These are phyloP conservation scores for Xylaria sp. DNA, from an alignment of 2,329 filamentous ascomycete species.

Conservation along the genomic window DNA sequence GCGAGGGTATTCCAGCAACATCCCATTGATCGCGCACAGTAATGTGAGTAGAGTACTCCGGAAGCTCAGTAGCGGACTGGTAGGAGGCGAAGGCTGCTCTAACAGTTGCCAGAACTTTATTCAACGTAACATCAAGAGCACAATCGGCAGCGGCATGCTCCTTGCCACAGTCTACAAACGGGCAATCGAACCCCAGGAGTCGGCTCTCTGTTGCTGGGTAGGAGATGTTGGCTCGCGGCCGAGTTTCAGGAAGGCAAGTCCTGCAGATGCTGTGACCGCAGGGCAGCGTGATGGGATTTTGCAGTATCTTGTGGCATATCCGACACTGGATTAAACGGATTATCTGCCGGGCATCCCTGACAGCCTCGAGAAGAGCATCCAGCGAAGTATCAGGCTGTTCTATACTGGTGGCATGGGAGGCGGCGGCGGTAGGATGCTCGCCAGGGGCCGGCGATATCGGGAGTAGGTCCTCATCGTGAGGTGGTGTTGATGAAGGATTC, in stretches of 20 bases:
- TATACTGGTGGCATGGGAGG: constrained; percentile 29
- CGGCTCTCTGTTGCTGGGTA: constrained; percentile 75
- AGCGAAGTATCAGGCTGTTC: constrained; percentile 30
- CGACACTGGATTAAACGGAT: constrained; percentile 80
- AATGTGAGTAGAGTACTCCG: constrained; percentile 48
- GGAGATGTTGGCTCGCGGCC: constrained; percentile 71
- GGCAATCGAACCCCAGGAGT: constrained; percentile 75
- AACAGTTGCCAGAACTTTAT: constrained; percentile 70
- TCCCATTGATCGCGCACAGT: constrained; percentile 47
- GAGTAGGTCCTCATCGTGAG: constrained; percentile 24
- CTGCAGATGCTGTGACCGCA: constrained; percentile 82
- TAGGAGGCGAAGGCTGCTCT: constrained; percentile 57
- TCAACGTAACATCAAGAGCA: constrained; percentile 75
- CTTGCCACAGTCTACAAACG: constrained; percentile 66
- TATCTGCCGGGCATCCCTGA: constrained; percentile 64
- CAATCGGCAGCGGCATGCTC: constrained; percentile 82
- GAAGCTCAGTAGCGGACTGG: constrained; percentile 41
- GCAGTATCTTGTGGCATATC: constrained; percentile 71
- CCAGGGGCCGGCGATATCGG: constrained; percentile 27
- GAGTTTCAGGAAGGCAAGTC: constrained; percentile 71
- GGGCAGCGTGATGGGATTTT: constrained; percentile 74
- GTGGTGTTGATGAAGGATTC: constrained; percentile 31
- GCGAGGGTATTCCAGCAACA: constrained; percentile 48
- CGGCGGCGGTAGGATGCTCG: constrained; percentile 24
- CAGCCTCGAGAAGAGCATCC: constrained; percentile 49